Evolutionary conservation across 768 basidiomycete genomes (phyloP).

Genomic region (Podaxis sp.): DNA sequence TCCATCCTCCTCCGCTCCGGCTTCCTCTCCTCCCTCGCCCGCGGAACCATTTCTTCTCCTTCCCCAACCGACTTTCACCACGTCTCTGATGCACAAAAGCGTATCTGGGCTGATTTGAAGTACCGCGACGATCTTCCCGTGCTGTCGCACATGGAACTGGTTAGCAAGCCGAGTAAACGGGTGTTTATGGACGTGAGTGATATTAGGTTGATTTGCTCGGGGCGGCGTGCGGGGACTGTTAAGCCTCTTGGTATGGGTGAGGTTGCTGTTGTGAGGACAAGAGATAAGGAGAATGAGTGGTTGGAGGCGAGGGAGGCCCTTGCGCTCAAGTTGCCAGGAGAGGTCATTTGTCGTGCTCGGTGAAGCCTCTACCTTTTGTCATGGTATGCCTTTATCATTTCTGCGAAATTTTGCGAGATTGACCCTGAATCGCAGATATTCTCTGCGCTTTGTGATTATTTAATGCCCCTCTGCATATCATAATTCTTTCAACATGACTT

Average conservation of each 20-base stretch:
- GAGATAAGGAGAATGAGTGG: constrained; percentile 74
- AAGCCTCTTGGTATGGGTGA: constrained; percentile 91
- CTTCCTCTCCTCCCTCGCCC: constrained; percentile 80
- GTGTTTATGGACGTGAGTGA: constrained; percentile 76
- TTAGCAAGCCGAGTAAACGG: constrained; percentile 82
- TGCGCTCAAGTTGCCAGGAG: constrained; percentile 73
- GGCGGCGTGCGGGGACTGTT: constrained; percentile 76
- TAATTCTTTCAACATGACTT: background rate
- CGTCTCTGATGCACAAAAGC: constrained; percentile 62
- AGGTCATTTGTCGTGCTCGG: constrained; percentile 81
- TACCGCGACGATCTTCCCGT: constrained; percentile 90
- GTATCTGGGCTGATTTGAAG: constrained; percentile 95
- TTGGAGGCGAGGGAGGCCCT: constrained; percentile 93
- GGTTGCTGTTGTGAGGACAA: constrained; percentile 81
- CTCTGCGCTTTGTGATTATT: background rate
- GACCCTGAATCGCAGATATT: background rate
- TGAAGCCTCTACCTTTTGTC: constrained; percentile 21
- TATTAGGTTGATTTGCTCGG: constrained; percentile 76
- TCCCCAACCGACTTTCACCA: constrained; percentile 61
- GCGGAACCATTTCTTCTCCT: constrained; percentile 68
- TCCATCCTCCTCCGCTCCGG: constrained; percentile 90
- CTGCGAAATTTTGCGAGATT: background rate
- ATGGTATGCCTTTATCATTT: background rate
- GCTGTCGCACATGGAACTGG: constrained; percentile 72
- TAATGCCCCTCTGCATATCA: background rate